Evolutionary conservation across 495 filamentous ascomycete genomes (phyloP).

Genomic region (Hypoxylon trugodes): DNA sequence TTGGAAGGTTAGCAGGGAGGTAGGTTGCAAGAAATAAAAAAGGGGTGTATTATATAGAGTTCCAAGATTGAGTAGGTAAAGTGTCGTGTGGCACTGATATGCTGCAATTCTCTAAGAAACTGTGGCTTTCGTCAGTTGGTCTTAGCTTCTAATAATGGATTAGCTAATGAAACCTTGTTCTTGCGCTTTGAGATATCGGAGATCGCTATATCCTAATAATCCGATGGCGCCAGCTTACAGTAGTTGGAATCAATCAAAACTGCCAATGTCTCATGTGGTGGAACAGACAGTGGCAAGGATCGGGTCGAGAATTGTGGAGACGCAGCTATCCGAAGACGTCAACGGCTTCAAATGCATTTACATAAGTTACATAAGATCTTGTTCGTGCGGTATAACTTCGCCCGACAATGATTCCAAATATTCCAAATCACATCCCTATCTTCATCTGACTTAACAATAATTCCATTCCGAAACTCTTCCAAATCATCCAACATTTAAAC

Average conservation of each 20-base stretch:
- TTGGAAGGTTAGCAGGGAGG: not conserved
- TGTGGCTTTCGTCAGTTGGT: constrained; percentile 32
- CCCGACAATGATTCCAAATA: constrained; percentile 33
- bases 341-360: constrained; percentile 7
- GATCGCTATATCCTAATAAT: constrained; percentile 19
- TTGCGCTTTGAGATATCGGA: constrained; percentile 5
- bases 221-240: constrained; percentile 14
- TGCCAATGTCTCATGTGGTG: too few species aligned
- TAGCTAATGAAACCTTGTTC: too few species aligned
- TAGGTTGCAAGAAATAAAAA: constrained; percentile 11
- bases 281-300: constrained; percentile 14
- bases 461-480: not conserved
- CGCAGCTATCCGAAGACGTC: constrained; percentile 21
- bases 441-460: not conserved
- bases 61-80: too few species aligned
- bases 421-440: constrained; percentile 23
- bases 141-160: not conserved
- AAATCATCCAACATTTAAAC: constrained; percentile 3
- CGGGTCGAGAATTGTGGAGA: constrained; percentile 7
- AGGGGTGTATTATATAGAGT: constrained; percentile 13
- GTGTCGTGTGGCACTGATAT: constrained; percentile 24
- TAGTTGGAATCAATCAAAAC: too few species aligned
- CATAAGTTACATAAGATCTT: too few species aligned
- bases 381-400: too few species aligned
- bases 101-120: constrained; percentile 17